phyloP scores from a whole-genome alignment of 805 yeast genomes.

The Pichia thaimueangensis region DNA sequence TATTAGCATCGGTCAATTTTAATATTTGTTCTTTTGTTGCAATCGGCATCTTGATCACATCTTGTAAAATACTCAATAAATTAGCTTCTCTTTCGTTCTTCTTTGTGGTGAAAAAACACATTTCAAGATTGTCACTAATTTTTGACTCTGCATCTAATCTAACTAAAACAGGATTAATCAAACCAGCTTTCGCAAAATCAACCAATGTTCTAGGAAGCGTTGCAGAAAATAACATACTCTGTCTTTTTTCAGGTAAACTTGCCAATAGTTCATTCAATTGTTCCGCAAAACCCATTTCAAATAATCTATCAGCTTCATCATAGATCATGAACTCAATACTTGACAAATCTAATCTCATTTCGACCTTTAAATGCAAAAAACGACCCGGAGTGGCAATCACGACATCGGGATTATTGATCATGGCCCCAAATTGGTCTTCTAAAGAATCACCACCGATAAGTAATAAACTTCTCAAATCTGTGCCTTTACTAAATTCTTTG shows the following conservation, averaged over 20 bases:
- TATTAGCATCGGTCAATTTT: constrained; percentile 43
- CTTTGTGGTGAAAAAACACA: constrained; percentile 79
- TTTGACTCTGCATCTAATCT: constrained; percentile 90
- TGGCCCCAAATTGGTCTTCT: constrained; percentile 89
- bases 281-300: constrained; percentile 94
- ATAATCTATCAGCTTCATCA: constrained; percentile 95
- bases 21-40: constrained; percentile 65
- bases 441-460: constrained; percentile 98
- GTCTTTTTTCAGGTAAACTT: constrained; percentile 75
- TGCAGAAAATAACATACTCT: constrained; percentile 87
- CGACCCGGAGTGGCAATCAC: constrained; percentile 97
- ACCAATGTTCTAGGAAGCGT: constrained; percentile 89
- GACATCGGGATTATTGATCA: constrained; percentile 93
- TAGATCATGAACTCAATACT: constrained; percentile 86
- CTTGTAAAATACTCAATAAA: constrained; percentile 67
- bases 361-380: constrained; percentile 90
- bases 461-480: constrained; percentile 73
- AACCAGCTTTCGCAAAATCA: constrained; percentile 96
- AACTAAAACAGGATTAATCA: constrained; percentile 85
- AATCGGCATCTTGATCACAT: constrained; percentile 75
- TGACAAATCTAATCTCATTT: constrained; percentile 82
- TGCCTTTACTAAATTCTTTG: constrained; percentile 78
- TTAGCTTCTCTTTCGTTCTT: constrained; percentile 87
- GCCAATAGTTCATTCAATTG: constrained; percentile 86
- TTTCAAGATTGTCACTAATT: constrained; percentile 82